These are phyloP conservation scores for Syzygium malaccense DNA, from an alignment of 441 rosid species.

Conservation along the genomic window DNA sequence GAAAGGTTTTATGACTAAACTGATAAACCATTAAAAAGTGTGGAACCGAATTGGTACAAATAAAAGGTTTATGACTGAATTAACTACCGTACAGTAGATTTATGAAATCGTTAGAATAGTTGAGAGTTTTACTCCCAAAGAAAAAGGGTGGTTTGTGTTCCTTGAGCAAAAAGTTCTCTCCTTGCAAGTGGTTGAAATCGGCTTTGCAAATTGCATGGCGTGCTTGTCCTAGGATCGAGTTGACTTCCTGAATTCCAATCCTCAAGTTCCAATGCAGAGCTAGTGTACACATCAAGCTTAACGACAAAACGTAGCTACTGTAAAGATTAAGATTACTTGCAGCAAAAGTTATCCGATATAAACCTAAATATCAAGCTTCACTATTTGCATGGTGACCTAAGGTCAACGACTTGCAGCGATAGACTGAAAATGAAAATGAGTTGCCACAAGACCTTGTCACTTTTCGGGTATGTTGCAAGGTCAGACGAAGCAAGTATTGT, in stretches of 20 bases:
- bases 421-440: background rate
- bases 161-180: background rate
- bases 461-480: fast-evolving
- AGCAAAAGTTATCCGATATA: background rate
- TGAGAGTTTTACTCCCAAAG: background rate
- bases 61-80: no score
- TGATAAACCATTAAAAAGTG: no score
- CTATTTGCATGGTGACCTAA: background rate
- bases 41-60: no score
- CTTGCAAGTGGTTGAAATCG: background rate
- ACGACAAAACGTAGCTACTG: background rate
- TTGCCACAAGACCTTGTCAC: background rate
- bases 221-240: background rate
- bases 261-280: background rate
- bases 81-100: no score
- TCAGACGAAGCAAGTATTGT: fast-evolving
- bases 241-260: background rate
- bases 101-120: no score
- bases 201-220: background rate
- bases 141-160: background rate
- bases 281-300: background rate
- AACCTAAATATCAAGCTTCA: background rate
- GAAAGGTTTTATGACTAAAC: no score
- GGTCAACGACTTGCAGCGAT: fast-evolving
- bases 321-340: background rate